Base-by-base conservation (phyloP, 768 basidiomycete genomes). In the Suillus subaureus region DNA sequence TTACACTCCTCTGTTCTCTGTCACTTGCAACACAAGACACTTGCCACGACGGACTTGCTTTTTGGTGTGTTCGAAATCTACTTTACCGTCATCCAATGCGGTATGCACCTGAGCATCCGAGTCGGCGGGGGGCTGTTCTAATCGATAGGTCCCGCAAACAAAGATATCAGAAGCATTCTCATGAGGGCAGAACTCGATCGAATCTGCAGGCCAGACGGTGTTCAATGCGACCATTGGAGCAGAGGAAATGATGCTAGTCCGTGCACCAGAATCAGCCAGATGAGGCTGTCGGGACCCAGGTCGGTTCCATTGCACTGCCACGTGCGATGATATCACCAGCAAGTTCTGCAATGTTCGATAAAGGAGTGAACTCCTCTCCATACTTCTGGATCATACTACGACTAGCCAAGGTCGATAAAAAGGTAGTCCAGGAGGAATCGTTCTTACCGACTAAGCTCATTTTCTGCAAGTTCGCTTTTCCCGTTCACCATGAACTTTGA, bases 131-230 rank as follows among this genome's bases (percentile, higher is more conserved):
- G 71, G 66, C 64, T 85, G 75, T 51, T 89, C 81, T 26, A 99
- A 83, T 70, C 93, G 89, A 79, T 99, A 99, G 0, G 97, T 98
- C 26, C 97, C 97, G 70, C 94, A 94, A 2, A 90, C 91, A 66
- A 98, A 84, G 33, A 97, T 77, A 69, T 90, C 79, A 3, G 81
- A 78, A 58, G 81, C 82, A 31, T 80, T 79, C 15, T 82, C 81
- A 64, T 85, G 85, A 6, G 96, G 96, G 70, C 93, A 96, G 74
- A 96, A 98, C 71, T 99, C 97, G 63, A 95, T 83, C 13, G 91
- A 88, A 76, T 97, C 96, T 26, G 95, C 96, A 12, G 94, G 94
- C 71, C 87, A 89, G n/a, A 80, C 77, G 1, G 95, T 97, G 76
- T 94, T 87, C 70, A 84, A 72, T 66, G 51, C 26, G 11, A 40